Evolutionary conservation across 352 stramenopile genomes (phyloP).

Genomic region (Globisporangium nodosum): DNA sequence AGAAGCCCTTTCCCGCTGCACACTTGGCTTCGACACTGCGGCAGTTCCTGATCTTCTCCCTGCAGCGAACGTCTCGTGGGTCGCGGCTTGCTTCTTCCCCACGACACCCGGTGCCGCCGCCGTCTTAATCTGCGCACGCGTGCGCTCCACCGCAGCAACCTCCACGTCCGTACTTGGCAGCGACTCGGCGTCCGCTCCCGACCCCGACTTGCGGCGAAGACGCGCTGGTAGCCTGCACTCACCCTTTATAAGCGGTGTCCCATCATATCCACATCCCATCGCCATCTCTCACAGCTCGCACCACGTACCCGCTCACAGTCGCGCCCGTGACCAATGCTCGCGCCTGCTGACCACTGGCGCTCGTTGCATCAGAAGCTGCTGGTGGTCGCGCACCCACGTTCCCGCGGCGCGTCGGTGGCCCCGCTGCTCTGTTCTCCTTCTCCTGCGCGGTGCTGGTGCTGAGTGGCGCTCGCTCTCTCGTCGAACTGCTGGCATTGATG

Average conservation of each 20-base stretch:
- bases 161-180: not conserved
- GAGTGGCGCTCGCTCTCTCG: not conserved
- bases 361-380: not conserved
- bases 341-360: not conserved
- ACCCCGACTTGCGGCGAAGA: slow-evolving; percentile 1
- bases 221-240: slow-evolving; percentile 1
- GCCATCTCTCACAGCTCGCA: not conserved
- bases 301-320: slow-evolving; percentile 9
- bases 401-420: slow-evolving; percentile 4
- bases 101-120: not conserved
- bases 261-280: not conserved
- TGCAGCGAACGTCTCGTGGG: not conserved
- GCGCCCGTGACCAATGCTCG: not conserved
- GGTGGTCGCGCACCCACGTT: not conserved
- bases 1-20: not conserved
- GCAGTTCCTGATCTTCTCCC: not conserved
- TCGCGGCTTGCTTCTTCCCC: not conserved
- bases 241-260: not conserved
- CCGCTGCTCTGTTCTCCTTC: slow-evolving; percentile 32
- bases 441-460: slow-evolving; percentile 9
- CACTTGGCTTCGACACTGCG: not conserved
- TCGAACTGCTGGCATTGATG: not conserved
- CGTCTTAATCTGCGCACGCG: slow-evolving; percentile 9
- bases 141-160: not conserved
- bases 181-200: not conserved